phyloP scores from a whole-genome alignment of 805 yeast genomes.

The Hanseniaspora lachancei region DNA sequence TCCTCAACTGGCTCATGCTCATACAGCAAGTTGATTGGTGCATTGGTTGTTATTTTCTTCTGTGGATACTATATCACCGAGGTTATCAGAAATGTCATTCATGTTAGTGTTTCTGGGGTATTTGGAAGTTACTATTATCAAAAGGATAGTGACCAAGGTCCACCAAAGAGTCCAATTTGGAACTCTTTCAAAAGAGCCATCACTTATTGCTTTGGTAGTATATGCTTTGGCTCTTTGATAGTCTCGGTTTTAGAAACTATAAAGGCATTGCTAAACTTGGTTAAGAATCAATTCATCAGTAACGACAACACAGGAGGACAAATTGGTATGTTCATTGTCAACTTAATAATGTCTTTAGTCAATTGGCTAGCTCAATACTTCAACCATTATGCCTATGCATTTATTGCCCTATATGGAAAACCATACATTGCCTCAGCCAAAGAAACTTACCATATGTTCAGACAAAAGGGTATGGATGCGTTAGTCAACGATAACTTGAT shows the following conservation, averaged over 20 bases:
- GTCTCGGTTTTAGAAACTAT: constrained; percentile 60
- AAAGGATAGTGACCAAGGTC: constrained; percentile 59
- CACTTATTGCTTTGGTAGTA: constrained; percentile 80
- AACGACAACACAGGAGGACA: constrained; percentile 41
- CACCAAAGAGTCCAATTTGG: constrained; percentile 65
- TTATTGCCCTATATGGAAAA: constrained; percentile 76
- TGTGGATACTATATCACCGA: constrained; percentile 77
- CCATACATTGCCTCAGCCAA: constrained; percentile 61
- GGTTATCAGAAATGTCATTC: constrained; percentile 66
- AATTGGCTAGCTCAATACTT: constrained; percentile 77
- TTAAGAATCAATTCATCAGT: constrained; percentile 33
- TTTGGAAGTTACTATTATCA: constrained; percentile 88
- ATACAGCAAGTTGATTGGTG: constrained; percentile 49
- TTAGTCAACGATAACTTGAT: constrained; percentile 73
- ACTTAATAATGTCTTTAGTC: constrained; percentile 47
- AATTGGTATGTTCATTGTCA: constrained; percentile 40
- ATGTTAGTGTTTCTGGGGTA: constrained; percentile 69
- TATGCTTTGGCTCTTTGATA: constrained; percentile 70
- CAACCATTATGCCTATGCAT: constrained; percentile 81
- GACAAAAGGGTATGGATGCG: constrained; percentile 72
- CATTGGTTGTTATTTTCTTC: constrained; percentile 60
- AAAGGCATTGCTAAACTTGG: constrained; percentile 36
- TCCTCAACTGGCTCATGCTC: constrained; percentile 40
- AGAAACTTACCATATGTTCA: constrained; percentile 67
- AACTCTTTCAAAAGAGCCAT: constrained; percentile 70